phyloP scores from a whole-genome alignment of 768 basidiomycete genomes.

The Suillus placidus region DNA sequence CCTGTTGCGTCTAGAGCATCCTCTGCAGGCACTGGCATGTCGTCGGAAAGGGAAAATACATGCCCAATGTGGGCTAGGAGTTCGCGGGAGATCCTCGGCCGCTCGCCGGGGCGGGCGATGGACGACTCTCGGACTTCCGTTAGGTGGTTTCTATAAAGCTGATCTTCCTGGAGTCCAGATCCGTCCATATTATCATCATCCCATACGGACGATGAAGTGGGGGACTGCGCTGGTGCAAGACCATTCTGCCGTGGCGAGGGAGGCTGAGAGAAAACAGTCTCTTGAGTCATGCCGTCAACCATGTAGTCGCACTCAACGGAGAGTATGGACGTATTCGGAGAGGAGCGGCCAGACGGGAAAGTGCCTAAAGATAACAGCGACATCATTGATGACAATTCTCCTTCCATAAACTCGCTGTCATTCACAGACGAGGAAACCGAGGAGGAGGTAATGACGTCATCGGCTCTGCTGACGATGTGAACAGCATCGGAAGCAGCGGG shows the following conservation, averaged over 20 bases:
- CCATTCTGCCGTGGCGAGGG: neutral
- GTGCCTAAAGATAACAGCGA: constrained; percentile 18
- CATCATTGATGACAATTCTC: constrained; percentile 19
- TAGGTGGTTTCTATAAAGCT: neutral
- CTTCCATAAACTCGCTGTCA: constrained; percentile 4
- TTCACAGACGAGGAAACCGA: neutral
- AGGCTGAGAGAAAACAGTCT: neutral
- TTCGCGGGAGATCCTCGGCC: neutral
- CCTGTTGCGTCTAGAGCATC: neutral
- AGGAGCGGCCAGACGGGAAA: constrained; percentile 24
- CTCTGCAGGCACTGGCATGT: neutral
- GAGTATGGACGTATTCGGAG: constrained; percentile 26
- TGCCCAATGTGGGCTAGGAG: constrained; percentile 7
- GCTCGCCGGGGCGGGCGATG: neutral
- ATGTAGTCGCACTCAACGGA: constrained; percentile 22
- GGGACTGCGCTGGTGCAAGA: neutral
- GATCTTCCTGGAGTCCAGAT: neutral
- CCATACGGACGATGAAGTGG: neutral
- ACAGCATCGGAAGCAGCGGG: neutral
- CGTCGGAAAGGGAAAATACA: constrained; percentile 7
- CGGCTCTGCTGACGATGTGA: too few relatives aligned
- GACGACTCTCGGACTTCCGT: neutral
- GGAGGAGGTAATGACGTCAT: neutral
- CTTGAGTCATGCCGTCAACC: neutral
- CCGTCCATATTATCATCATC: neutral